Base-by-base conservation (phyloP, 352 stramenopile species). In the Halophytophthora polymorphica region DNA sequence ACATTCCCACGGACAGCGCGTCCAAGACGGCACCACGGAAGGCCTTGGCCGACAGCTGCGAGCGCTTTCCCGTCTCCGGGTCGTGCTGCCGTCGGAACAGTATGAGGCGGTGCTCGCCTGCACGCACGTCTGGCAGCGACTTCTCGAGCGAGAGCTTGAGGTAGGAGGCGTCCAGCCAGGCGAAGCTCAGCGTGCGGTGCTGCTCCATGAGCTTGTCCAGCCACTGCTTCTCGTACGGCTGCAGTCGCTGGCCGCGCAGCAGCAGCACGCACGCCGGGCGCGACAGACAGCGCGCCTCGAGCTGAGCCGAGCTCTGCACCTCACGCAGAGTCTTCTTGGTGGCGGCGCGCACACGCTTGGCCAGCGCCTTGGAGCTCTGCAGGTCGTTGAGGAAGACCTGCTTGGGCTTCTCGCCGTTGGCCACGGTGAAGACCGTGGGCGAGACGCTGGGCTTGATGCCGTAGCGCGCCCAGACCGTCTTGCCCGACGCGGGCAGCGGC, bases 341-440 rank as follows among this genome's bases (percentile, higher is more conserved):
- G 41, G 77, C 65, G 14, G 61, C 54, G 8, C 77, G 59, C 1
- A 83, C 79, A 33, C 76, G 73, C 43, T 77, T 83, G 2, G 74
- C 78, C 4, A 94, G 56, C n/a, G 67, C 77, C 35, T 75, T 71
- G 17, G 77, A 42, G 11, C 66, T 74, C 50, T 86, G 71, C 51
- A 94, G 43, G 41, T 92, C 61, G 18, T 85, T 74, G 21, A 86
- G 53, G 35, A 84, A 89, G 34, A 93, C 61, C 58, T 93, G 80
- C 49, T 90, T 81, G 39, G 79, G 81, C 31, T 77, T 84, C 21
- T 84, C 71, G 11, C 75, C 79, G 52, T 94, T 91, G 0, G 81
- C 77, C 18, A 92, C 70, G 0, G 79, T 94, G 53, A 94, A 92
- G 2, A 92, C 64, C 2, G 83, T 92, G 37, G 81, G 81, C 12